Conservation (phyloP, 169 alveolate genomes). For the Condylostoma magnum region DNA sequence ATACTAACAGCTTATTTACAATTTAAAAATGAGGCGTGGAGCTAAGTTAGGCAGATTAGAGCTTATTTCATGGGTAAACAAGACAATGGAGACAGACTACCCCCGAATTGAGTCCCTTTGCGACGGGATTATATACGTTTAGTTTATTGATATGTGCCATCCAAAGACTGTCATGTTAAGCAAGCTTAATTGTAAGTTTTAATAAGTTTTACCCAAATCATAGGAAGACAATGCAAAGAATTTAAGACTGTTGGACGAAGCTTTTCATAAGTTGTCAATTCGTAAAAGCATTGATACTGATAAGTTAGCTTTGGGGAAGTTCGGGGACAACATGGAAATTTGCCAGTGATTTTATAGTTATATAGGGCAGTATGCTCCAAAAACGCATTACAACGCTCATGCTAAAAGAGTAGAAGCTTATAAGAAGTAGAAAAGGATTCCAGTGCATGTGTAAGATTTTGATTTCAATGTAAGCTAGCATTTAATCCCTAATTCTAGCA, state of each 20-base stretch:
- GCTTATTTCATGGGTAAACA: conserved; percentile 70
- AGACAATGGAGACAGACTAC: conserved; percentile 63
- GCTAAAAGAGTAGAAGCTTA: conserved; percentile 54
- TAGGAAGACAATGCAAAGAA: conserved; percentile 54
- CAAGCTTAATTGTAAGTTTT: conserved; percentile 37
- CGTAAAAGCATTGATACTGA: conserved; percentile 43
- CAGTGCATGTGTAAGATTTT: not conserved
- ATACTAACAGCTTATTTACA: too few relatives aligned
- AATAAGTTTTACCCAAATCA: conserved; percentile 18
- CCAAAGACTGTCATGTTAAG: conserved; percentile 46
- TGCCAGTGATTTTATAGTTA: conserved; percentile 62
- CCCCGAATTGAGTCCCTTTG: conserved; percentile 67
- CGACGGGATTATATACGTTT: conserved; percentile 72
- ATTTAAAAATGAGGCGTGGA: conserved; percentile 30
- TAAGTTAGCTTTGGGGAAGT: conserved; percentile 59
- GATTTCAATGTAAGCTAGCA: conserved; percentile 40
- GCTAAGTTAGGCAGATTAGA: conserved; percentile 57
- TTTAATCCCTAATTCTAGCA: conserved; percentile 53
- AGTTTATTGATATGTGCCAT: conserved; percentile 65
- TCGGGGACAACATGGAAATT: conserved; percentile 63
- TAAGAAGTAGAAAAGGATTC: conserved; percentile 36
- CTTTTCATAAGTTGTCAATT: not conserved
- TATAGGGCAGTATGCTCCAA: conserved; percentile 29
- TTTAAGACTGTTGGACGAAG: conserved; percentile 28
- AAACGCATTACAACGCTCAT: conserved; percentile 40